A percentile compares a stretch with the other conserved stretches of the same genome.
Evolutionary conservation across 2,329 filamentous ascomycete genomes (phyloP).

Genomic region (Elsinoe ampelina): DNA sequence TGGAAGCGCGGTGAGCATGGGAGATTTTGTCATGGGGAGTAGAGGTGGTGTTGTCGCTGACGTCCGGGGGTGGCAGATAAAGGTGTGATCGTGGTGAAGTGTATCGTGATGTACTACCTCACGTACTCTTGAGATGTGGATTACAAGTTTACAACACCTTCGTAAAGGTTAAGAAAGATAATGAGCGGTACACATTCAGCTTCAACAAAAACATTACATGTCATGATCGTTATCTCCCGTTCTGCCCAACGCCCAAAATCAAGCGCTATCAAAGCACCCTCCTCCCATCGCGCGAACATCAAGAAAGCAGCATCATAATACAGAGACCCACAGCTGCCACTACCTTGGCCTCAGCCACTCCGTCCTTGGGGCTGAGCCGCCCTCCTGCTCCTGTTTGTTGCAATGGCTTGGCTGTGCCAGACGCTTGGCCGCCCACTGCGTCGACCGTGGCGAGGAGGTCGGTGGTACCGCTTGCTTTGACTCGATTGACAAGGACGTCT

Average conservation of each 20-base stretch:
- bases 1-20: neutral
- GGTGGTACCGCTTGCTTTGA: neutral
- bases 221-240: neutral
- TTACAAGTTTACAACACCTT: too few species aligned
- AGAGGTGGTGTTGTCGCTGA: neutral
- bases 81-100: too few species aligned
- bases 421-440: neutral
- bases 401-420: neutral
- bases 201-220: neutral
- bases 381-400: neutral
- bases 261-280: conserved; percentile 5
- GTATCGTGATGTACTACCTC: too few species aligned
- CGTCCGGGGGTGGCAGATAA: neutral
- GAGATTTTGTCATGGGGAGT: neutral
- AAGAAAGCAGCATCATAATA: conserved; percentile 1
- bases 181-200: neutral
- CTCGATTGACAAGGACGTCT: neutral
- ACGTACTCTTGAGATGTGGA: too few species aligned
- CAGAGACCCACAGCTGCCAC: neutral
- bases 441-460: neutral
- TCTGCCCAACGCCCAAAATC: neutral
- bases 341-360: neutral
- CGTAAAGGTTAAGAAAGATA: too few species aligned
- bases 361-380: conserved; percentile 4
- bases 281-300: neutral